phyloP scores from a whole-genome alignment of 371 early-diverging fungal genomes.

The Ordospora pajunii region DNA sequence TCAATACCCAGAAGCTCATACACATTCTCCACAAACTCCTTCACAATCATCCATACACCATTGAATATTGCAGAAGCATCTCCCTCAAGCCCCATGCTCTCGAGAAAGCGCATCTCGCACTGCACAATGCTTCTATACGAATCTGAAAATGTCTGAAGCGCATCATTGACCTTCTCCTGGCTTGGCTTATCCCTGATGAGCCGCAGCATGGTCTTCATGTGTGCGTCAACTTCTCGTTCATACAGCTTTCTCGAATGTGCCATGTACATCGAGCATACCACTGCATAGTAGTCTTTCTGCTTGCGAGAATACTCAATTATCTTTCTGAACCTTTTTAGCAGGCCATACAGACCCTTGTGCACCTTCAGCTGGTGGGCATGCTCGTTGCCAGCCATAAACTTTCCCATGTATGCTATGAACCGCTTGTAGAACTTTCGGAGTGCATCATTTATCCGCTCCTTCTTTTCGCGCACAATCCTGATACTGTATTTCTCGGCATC shows the following conservation, averaged over 20 bases:
- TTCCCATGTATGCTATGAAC: conserved; percentile 36
- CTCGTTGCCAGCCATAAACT: conserved; percentile 7
- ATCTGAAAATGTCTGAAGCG: conserved; percentile 22
- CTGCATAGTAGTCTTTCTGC: conserved; percentile 22
- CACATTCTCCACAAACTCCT: conserved; percentile 41
- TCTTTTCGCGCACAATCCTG: conserved; percentile 43
- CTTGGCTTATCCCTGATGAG: neutral
- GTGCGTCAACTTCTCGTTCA: conserved; percentile 17
- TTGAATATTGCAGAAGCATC: conserved; percentile 27
- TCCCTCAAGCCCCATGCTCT: conserved; percentile 3
- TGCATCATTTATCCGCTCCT: conserved; percentile 12
- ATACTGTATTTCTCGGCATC: conserved; percentile 21
- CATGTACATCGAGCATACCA: conserved; percentile 21
- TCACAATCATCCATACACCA: neutral
- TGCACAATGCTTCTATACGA: conserved; percentile 25
- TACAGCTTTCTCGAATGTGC: conserved; percentile 31
- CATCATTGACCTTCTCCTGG: conserved; percentile 5
- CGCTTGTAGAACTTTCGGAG: conserved; percentile 37
- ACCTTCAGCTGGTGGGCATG: conserved; percentile 33
- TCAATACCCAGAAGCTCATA: conserved; percentile 8
- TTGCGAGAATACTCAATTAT: conserved; percentile 23
- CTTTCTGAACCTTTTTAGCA: conserved; percentile 26
- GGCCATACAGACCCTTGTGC: conserved; percentile 37
- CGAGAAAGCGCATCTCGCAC: conserved; percentile 33
- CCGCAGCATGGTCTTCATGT: conserved; percentile 22